A percentile compares a stretch with the other conserved stretches of the same genome.
phyloP scores from a whole-genome alignment of 805 yeast species.

The Suhomyces vadensis region DNA sequence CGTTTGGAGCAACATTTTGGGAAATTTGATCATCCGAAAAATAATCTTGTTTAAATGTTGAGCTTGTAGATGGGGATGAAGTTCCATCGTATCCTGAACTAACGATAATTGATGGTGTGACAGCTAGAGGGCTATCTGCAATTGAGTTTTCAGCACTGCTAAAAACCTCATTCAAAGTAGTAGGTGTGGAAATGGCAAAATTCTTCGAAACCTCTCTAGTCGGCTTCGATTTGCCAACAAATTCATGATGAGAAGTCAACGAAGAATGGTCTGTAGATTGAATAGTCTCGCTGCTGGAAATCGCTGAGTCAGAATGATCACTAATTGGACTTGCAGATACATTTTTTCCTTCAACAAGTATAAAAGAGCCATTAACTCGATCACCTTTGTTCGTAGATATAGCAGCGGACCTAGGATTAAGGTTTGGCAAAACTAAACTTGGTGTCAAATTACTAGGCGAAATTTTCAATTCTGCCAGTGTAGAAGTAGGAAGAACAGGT shows the following conservation, averaged over 20 bases:
- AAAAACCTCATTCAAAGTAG: neutral
- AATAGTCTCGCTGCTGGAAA: constrained; percentile 29
- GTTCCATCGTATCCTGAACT: constrained; percentile 16
- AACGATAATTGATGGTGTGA: constrained; percentile 21
- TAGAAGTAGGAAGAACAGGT: constrained; percentile 1
- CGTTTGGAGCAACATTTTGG: constrained; percentile 3
- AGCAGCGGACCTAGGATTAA: neutral
- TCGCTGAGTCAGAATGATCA: constrained; percentile 27
- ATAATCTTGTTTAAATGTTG: constrained; percentile 20
- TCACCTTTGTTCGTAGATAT: neutral
- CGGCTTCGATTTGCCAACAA: constrained; percentile 9
- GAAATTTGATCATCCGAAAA: constrained; percentile 6
- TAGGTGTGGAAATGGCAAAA: constrained; percentile 1
- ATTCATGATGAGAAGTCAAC: constrained; percentile 20
- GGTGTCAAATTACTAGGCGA: neutral
- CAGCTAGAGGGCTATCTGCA: constrained; percentile 4
- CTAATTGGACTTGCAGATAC: constrained; percentile 29
- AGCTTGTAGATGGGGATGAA: constrained; percentile 19
- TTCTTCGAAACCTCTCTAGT: constrained; percentile 7
- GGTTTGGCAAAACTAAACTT: neutral
- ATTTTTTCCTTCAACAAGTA: constrained; percentile 4
- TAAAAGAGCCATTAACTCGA: neutral
- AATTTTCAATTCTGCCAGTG: neutral
- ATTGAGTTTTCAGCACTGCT: neutral
- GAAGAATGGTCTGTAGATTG: constrained; percentile 34